Evolutionary conservation across 1,284 basidiomycete species (phyloP), one percentile per base, ranked within the genome.

Genomic region (Exsudoporus floridanus): DNA sequence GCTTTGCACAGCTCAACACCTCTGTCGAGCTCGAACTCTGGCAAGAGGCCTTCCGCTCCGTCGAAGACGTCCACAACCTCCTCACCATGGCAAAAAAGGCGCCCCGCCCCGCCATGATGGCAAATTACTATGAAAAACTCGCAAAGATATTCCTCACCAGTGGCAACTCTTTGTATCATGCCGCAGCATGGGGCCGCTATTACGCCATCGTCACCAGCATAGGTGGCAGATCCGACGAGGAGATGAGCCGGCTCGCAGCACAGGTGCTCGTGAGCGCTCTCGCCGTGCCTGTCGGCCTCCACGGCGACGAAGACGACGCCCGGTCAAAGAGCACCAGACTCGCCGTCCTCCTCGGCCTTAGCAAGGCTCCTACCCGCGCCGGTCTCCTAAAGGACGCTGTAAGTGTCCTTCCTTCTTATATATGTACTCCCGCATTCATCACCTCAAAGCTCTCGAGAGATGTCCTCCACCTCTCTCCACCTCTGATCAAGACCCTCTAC

Each of bases 31-130:
- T 99, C 58, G 97, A 99, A 75, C 82, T 99, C 44, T 99, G 96
- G 97, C 96, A 98, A 70, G 96, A 99, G 72, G 96, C 94, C 5
- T 99, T 98, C 84, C 90, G 97, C 55, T 94, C 93, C 41, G 93
- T 98, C 55, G 96, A 99, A 72, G 97, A 99, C 71, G 92, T 99
- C 38, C 96, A 99, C 77, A 95, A 94, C 66, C 82, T 99, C 43
- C 84, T 99, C 61, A 92, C 88, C 25, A 87, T 94, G 83, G 84
- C 91, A 30, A 97, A 97, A 73, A 95, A 95, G 74, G 84, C 88
- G 0, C 92, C 94, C 7, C 86, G 91, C 37, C 92, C 94, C 0
- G 81, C 88, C 7, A 98, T 98, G 93, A 98, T 99, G 96, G 94
- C 94, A 56, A 94, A 94, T 71, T 99, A 98, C 76, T 99, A 98